phyloP scores from a whole-genome alignment of 495 filamentous ascomycete species.

The Lepidopterella palustris region DNA sequence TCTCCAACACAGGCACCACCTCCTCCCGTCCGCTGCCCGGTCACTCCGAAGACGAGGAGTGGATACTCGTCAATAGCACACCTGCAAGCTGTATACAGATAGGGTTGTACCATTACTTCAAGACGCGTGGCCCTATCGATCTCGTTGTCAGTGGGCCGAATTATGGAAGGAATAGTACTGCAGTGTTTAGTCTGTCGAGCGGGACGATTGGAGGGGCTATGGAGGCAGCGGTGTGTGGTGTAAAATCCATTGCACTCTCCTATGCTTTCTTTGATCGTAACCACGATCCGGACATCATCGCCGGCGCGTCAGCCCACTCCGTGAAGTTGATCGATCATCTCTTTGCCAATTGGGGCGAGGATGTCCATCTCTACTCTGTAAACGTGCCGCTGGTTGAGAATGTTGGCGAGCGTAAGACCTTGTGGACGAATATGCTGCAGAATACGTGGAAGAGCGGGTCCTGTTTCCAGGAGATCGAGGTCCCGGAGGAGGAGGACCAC shows the following conservation, averaged over 20 bases:
- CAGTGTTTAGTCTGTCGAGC: conserved; percentile 80
- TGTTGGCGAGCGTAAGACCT: conserved; percentile 57
- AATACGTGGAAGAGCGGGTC: conserved; percentile 80
- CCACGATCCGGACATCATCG: conserved; percentile 73
- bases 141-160: conserved; percentile 88
- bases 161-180: conserved; percentile 90
- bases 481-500: conserved; percentile 42
- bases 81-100: conserved; percentile 87
- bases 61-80: conserved; percentile 85
- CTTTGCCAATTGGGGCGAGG: conserved; percentile 61
- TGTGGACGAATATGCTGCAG: conserved; percentile 78
- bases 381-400: conserved; percentile 77
- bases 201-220: conserved; percentile 89
- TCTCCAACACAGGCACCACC: conserved; percentile 61
- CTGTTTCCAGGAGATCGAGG: conserved; percentile 72
- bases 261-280: conserved; percentile 80
- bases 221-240: conserved; percentile 80
- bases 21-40: conserved; percentile 48
- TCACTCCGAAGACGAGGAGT: conserved; percentile 64
- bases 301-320: conserved; percentile 59
- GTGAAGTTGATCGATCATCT: conserved; percentile 74
- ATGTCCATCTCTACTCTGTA: conserved; percentile 75
- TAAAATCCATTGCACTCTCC: conserved; percentile 70
- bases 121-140: conserved; percentile 69
- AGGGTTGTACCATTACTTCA: conserved; percentile 80